Conservation (phyloP, 2,329 filamentous ascomycete genomes). For the Sporothrix humicola region DNA sequence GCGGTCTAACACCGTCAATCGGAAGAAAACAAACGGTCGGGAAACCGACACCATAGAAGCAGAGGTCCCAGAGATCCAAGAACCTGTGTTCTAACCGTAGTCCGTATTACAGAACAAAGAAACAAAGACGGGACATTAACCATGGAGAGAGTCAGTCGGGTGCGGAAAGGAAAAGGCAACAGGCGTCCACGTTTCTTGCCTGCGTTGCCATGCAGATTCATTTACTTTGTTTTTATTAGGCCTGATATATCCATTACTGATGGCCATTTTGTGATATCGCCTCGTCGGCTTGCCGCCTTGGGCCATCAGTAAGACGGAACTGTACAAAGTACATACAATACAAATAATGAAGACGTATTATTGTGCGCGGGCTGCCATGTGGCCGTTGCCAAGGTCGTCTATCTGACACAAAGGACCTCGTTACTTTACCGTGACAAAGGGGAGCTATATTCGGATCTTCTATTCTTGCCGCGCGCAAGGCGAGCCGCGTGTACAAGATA, state of each 20-base stretch:
- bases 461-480: not conserved
- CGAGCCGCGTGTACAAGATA: not conserved
- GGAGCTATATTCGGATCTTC: not conserved
- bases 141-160: not conserved
- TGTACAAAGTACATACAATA: not conserved
- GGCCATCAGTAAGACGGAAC: constrained; percentile 4
- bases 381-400: constrained; percentile 24
- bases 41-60: not conserved
- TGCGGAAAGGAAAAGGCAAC: not conserved
- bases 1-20: not conserved
- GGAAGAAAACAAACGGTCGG: constrained; percentile 16
- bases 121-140: not conserved
- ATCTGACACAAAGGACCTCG: constrained; percentile 16
- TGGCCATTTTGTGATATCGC: not conserved
- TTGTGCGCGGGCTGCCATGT: constrained; percentile 1
- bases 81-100: not conserved
- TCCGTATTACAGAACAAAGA: not conserved
- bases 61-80: not conserved
- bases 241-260: not conserved
- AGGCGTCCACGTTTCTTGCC: not conserved
- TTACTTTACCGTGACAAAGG: not conserved
- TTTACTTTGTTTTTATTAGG: not conserved
- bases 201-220: not conserved
- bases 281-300: not conserved
- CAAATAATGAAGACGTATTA: not conserved